Conservation (phyloP, 1,284 basidiomycete genomes). For the Stygiomarasmius scandens region DNA sequence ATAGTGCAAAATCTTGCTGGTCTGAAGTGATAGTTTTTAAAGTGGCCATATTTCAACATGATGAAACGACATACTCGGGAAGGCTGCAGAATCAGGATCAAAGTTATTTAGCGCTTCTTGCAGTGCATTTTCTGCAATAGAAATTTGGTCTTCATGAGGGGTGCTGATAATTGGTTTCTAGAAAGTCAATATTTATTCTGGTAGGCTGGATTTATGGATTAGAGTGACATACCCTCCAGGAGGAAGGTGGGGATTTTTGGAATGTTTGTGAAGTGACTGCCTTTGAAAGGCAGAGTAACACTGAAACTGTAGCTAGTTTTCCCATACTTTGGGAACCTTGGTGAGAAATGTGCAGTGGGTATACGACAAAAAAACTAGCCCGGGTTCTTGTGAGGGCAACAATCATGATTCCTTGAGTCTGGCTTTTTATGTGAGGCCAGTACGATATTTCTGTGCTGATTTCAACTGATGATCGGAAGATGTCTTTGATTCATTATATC, state of each 20-base stretch:
- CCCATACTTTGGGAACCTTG: too few relatives aligned
- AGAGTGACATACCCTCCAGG: neutral
- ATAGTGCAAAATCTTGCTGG: neutral
- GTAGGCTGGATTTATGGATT: neutral
- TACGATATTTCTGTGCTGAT: too few relatives aligned
- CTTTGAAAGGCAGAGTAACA: too few relatives aligned
- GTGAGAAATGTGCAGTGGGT: too few relatives aligned
- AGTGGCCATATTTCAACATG: too few relatives aligned
- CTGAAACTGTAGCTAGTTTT: too few relatives aligned
- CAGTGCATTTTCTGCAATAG: constrained; percentile 10
- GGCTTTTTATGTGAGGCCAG: too few relatives aligned
- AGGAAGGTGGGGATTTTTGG: neutral
- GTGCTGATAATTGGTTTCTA: constrained; percentile 15
- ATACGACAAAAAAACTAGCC: too few relatives aligned
- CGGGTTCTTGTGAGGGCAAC: too few relatives aligned
- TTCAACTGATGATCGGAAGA: too few relatives aligned
- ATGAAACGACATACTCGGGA: neutral
- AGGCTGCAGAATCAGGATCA: neutral
- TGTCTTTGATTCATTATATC: too few relatives aligned
- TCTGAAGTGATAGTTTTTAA: neutral
- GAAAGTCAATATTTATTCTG: neutral
- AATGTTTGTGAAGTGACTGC: neutral
- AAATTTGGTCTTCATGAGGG: constrained; percentile 9
- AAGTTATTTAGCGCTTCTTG: constrained; percentile 2
- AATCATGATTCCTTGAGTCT: too few relatives aligned